Conservation (phyloP, 1,284 basidiomycete genomes). For the Caloboletus firmus region DNA sequence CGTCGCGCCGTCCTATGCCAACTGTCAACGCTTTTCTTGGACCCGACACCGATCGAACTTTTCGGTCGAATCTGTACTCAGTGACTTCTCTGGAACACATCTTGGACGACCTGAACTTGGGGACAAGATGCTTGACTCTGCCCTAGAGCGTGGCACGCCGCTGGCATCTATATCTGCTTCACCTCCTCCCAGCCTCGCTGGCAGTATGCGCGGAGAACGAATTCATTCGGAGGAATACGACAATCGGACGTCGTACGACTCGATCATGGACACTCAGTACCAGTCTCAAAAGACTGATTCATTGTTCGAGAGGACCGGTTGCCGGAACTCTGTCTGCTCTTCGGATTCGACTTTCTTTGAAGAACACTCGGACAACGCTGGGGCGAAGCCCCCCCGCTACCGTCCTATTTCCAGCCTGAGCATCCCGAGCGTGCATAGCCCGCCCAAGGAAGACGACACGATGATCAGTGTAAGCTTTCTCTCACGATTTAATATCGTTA, state of each 20-base stretch:
- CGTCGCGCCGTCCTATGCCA: constrained; percentile 52
- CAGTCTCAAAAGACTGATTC: constrained; percentile 47
- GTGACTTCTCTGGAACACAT: constrained; percentile 58
- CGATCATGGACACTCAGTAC: constrained; percentile 52
- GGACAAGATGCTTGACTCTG: constrained; percentile 83
- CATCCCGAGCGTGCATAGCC: constrained; percentile 49
- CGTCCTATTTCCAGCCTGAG: constrained; percentile 67
- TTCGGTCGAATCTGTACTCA: constrained; percentile 66
- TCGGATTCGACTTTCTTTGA: constrained; percentile 68
- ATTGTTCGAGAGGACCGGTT: constrained; percentile 62
- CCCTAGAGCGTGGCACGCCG: constrained; percentile 56
- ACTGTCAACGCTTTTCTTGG: constrained; percentile 60
- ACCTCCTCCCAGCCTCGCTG: constrained; percentile 48
- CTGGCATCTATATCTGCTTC: constrained; percentile 70
- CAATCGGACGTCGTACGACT: constrained; percentile 53
- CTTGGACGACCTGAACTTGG: constrained; percentile 75
- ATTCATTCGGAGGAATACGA: constrained; percentile 22
- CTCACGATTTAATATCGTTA: neutral
- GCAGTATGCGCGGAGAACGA: constrained; percentile 17
- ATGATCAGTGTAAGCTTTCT: constrained; percentile 66
- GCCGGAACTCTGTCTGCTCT: constrained; percentile 47
- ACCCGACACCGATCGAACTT: constrained; percentile 56
- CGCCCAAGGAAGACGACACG: constrained; percentile 68
- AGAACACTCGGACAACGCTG: constrained; percentile 36
- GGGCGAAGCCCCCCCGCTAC: constrained; percentile 45